Base-by-base conservation (phyloP, 1,284 basidiomycete species). In the Marasmius tenuissimus region DNA sequence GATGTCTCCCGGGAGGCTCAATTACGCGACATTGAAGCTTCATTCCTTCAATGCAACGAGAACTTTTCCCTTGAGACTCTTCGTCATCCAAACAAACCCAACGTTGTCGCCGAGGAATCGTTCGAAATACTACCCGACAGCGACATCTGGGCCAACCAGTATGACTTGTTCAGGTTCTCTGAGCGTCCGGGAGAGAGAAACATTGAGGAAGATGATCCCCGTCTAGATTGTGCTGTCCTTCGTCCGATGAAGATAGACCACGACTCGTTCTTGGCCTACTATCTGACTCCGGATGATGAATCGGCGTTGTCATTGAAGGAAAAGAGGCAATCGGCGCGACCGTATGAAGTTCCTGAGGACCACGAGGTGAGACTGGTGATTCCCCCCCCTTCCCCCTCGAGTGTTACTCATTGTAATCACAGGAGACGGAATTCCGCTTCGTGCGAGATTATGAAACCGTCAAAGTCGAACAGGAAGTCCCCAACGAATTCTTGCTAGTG, bases 251-350 rank as follows among this genome's bases (percentile, higher is more conserved):
- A 91, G 70, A 88, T 91, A 1, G 90, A 92, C 57, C 91, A 93
- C 33, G 92, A 95, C 70, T 90, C 92, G 59, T 92, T 94, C 80
- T 77, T 97, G 61, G 88, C 92, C n/a, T 96, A 93, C 73, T 96
- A 94, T 69, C 82, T 96, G 12, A 92, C 93, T 0, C 81, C 85
- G 68, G 89, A 93, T 60, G 93, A 95, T 68, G 88, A 88, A 33
- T 77, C 82, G 8, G 88, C 89, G 0, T 61, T 80, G n/a, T 74
- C 76, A 59, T 86, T 88, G 72, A 88, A 87, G 68, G 78, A 82
- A 38, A 76, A 76, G 38, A 78, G 85, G 34, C 72, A 71, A 22
- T 70, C 67, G 14, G 65, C 79, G 18, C 67, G 65, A 11, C 78
- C 81, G 11, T 81, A 82, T 58, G 78, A 79, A 65, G 73, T 80